Conservation (phyloP, 108 stramenopile genomes). For the Parietichytrium sp. region DNA sequence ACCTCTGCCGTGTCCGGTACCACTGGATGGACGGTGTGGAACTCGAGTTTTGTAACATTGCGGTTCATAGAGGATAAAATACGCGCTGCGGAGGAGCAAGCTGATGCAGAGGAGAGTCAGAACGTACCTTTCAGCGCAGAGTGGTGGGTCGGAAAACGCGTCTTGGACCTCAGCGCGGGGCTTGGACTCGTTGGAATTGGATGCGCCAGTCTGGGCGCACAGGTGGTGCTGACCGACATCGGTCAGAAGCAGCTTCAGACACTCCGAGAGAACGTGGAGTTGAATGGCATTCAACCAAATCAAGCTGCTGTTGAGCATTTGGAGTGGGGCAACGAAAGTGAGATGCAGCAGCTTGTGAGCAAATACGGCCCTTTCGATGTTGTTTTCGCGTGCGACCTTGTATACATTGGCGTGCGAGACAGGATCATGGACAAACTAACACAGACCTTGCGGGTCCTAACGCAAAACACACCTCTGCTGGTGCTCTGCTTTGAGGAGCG, state of each 20-base stretch:
- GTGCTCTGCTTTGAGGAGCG: no score
- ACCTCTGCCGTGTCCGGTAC: background rate
- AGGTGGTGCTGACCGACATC: slow-evolving; percentile 23
- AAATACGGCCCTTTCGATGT: background rate
- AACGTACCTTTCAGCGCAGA: background rate
- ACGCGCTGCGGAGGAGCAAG: no score
- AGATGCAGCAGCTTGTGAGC: background rate
- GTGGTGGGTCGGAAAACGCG: slow-evolving; percentile 34
- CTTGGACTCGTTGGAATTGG: slow-evolving; percentile 14
- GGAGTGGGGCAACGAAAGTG: background rate
- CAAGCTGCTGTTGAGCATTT: background rate
- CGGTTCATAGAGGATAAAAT: slow-evolving; percentile 21
- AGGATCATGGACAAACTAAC: background rate
- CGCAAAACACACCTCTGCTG: no score
- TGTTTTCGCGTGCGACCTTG: slow-evolving; percentile 1
- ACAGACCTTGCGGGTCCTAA: background rate
- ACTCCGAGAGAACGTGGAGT: background rate
- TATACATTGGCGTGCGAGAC: slow-evolving; percentile 10
- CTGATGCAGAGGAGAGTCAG: background rate
- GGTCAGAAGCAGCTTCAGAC: background rate
- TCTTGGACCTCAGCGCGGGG: slow-evolving; percentile 29
- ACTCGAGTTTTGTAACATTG: background rate
- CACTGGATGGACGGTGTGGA: slow-evolving; percentile 24
- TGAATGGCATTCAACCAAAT: background rate
- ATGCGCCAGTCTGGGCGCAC: slow-evolving; percentile 14